These are phyloP conservation scores for Alliaria petiolata DNA, from an alignment of 345 rosid genomes.

Conservation along the genomic window DNA sequence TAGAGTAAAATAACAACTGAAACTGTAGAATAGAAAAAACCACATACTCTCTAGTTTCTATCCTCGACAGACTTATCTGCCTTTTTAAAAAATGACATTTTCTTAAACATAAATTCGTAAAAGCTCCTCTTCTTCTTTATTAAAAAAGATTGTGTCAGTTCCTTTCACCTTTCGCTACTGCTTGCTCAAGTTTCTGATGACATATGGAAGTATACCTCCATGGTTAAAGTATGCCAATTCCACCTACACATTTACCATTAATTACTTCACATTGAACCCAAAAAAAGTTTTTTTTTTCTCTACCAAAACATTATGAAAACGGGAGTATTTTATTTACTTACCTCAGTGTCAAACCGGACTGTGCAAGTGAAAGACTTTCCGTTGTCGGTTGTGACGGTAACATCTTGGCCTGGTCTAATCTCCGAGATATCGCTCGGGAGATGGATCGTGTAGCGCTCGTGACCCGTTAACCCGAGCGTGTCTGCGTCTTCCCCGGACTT, in stretches of 20 bases:
- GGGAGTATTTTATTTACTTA: slow-evolving; percentile 24
- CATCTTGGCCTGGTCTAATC: slow-evolving; percentile 96
- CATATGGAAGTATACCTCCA: slow-evolving; percentile 98
- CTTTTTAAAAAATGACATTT: not conserved
- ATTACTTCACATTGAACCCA: not conserved
- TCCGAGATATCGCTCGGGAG: slow-evolving; percentile 69
- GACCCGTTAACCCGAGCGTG: slow-evolving; percentile 81
- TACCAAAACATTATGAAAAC: not conserved
- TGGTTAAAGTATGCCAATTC: slow-evolving; percentile 85
- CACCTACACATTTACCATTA: slow-evolving; percentile 50
- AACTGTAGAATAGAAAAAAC: too few relatives aligned
- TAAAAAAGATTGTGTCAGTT: not conserved
- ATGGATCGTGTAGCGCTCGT: slow-evolving; percentile 79
- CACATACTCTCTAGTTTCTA: too few relatives aligned
- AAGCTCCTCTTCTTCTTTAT: not conserved
- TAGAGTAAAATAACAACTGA: too few relatives aligned
- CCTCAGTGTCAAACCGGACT: slow-evolving; percentile 97
- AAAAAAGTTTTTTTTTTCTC: not conserved
- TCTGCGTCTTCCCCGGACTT: slow-evolving; percentile 94
- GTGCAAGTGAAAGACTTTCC: slow-evolving; percentile 94
- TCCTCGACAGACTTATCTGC: slow-evolving; percentile 24
- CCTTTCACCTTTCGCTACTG: slow-evolving; percentile 30
- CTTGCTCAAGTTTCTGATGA: slow-evolving; percentile 74
- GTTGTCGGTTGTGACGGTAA: slow-evolving; percentile 66
- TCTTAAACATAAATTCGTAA: not conserved